Evolutionary conservation across 1,139 yeast genomes (phyloP).

Genomic region (Blastobotrys serpentis): DNA sequence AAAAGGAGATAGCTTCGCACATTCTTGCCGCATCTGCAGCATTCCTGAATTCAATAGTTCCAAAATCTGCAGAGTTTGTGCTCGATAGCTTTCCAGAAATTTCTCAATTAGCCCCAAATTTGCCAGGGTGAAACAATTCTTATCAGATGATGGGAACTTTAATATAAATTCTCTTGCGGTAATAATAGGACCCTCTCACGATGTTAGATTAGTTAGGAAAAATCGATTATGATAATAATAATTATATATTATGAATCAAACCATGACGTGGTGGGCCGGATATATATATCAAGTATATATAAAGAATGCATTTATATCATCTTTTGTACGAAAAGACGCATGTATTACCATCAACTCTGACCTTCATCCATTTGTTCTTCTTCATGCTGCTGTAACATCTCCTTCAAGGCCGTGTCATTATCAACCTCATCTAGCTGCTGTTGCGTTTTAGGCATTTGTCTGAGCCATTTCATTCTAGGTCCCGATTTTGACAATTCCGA

Average conservation of each 20-base stretch:
- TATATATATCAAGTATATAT: neutral
- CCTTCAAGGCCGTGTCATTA: constrained; percentile 22
- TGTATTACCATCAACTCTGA: neutral
- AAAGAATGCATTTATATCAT: neutral
- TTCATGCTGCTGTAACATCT: constrained; percentile 1
- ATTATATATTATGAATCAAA: neutral
- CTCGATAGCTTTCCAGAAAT: neutral
- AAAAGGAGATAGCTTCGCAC: too few relatives aligned
- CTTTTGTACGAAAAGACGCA: neutral
- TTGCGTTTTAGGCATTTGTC: constrained; percentile 43
- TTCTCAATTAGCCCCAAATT: neutral
- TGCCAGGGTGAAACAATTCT: neutral
- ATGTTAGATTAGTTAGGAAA: too few relatives aligned
- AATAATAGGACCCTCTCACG: too few relatives aligned
- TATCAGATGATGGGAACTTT: neutral
- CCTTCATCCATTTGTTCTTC: constrained; percentile 12
- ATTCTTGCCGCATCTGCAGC: too few relatives aligned
- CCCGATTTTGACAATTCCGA: constrained; percentile 77
- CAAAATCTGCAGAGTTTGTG: too few relatives aligned
- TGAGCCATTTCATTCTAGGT: constrained; percentile 92
- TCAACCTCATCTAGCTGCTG: constrained; percentile 28
- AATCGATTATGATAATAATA: neutral
- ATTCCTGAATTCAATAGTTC: too few relatives aligned
- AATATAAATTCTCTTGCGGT: too few relatives aligned
- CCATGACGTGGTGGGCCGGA: neutral